These are phyloP conservation scores for Apiospora aurea DNA, from an alignment of 2,329 filamentous ascomycete genomes.

Conservation along the genomic window DNA sequence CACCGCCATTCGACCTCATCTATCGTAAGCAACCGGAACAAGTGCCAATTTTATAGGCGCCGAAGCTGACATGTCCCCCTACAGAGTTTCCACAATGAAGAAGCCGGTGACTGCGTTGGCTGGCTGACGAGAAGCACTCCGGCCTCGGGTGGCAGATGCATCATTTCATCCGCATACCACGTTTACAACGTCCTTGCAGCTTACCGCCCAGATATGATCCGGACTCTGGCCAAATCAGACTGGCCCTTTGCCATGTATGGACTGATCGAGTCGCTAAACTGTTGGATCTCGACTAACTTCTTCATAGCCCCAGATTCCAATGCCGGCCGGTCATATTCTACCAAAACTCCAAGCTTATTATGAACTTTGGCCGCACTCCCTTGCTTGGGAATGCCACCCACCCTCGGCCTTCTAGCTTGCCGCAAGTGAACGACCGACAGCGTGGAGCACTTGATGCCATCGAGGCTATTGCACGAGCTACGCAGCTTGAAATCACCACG, in stretches of 20 bases:
- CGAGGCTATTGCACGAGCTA: constrained; percentile 61
- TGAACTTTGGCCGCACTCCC: constrained; percentile 65
- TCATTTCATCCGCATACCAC: constrained; percentile 69
- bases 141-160: constrained; percentile 67
- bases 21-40: constrained; percentile 51
- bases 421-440: constrained; percentile 56
- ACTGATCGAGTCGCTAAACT: not conserved
- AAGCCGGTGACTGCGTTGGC: constrained; percentile 70
- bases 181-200: constrained; percentile 73
- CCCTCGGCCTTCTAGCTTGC: constrained; percentile 58
- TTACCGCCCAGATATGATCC: constrained; percentile 69
- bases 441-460: constrained; percentile 64
- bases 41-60: not conserved
- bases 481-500: constrained; percentile 62
- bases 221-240: constrained; percentile 65
- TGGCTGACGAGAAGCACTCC: constrained; percentile 70
- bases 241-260: constrained; percentile 72
- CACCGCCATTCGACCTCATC: constrained; percentile 65
- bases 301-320: constrained; percentile 59
- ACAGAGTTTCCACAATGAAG: constrained; percentile 75
- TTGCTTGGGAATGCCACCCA: constrained; percentile 61
- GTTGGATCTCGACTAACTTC: constrained; percentile 29
- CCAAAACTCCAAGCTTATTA: constrained; percentile 57
- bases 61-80: not conserved
- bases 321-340: constrained; percentile 64